These are phyloP conservation scores for Medicago ruthenica DNA, from an alignment of 306 rosid species.

Conservation along the genomic window DNA sequence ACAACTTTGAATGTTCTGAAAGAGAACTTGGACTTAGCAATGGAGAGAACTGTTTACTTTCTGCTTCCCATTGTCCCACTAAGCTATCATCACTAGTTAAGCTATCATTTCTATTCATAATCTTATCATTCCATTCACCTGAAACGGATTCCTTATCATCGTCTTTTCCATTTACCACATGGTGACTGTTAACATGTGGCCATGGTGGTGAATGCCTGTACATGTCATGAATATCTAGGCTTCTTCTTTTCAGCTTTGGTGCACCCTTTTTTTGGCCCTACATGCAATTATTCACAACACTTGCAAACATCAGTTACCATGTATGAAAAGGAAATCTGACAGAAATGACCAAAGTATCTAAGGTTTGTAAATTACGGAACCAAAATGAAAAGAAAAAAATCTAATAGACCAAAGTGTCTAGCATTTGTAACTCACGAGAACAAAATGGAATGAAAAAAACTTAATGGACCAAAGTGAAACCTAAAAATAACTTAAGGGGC, in stretches of 20 bases:
- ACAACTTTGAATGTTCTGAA: slow-evolving; percentile 54
- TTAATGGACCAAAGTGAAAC: neutral
- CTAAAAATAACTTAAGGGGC: neutral
- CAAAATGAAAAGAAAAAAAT: neutral
- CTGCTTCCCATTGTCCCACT: slow-evolving; percentile 68
- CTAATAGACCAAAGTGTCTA: neutral
- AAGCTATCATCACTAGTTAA: slow-evolving; percentile 62
- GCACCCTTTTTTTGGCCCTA: slow-evolving; percentile 54
- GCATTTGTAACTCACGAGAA: neutral
- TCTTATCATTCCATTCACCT: slow-evolving; percentile 68
- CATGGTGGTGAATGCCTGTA: slow-evolving; percentile 52
- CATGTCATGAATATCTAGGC: slow-evolving; percentile 80
- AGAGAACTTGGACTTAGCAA: slow-evolving; percentile 50
- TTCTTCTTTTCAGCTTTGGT: slow-evolving; percentile 61
- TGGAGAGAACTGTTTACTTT: slow-evolving; percentile 54
- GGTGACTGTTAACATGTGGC: slow-evolving; percentile 44
- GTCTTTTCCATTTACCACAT: slow-evolving; percentile 45
- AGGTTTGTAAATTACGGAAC: neutral
- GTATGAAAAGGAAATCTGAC: neutral
- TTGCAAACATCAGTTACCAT: slow-evolving; percentile 12
- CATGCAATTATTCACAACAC: slow-evolving; percentile 1
- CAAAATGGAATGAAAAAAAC: neutral
- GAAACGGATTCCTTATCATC: slow-evolving; percentile 67
- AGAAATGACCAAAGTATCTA: neutral
- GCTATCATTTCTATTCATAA: slow-evolving; percentile 59